phyloP scores from a whole-genome alignment of 23 red algal species.

The Chondrus crispus region DNA sequence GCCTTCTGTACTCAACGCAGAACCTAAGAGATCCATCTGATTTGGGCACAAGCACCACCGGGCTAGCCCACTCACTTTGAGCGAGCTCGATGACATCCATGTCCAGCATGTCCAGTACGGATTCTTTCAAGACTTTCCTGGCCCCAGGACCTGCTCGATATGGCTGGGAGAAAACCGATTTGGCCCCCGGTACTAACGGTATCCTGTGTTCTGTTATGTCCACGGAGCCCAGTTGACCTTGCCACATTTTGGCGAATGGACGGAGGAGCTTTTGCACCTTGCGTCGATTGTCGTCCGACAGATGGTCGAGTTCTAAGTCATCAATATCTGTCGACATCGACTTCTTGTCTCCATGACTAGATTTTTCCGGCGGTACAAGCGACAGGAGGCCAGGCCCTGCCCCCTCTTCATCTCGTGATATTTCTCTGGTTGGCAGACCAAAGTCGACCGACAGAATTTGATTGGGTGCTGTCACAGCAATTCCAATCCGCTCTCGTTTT shows the following conservation, averaged over 20 bases:
- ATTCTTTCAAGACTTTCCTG: not conserved
- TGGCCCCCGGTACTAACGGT: too few relatives aligned
- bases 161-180: not conserved
- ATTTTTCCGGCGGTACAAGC: too few relatives aligned
- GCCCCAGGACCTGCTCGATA: not conserved
- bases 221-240: not conserved
- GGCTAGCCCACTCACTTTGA: not conserved
- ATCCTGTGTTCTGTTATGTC: not conserved
- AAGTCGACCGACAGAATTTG: too few relatives aligned
- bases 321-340: too few relatives aligned
- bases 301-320: not conserved
- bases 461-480: too few relatives aligned
- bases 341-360: too few relatives aligned
- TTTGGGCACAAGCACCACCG: slow-evolving; percentile 23
- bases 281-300: not conserved
- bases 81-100: slow-evolving; percentile 14
- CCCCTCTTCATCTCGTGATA: too few relatives aligned
- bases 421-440: too few relatives aligned
- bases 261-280: not conserved
- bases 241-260: not conserved
- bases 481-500: too few relatives aligned
- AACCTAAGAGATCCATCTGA: not conserved
- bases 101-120: not conserved
- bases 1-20: not conserved
- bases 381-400: too few relatives aligned